phyloP scores from a whole-genome alignment of 352 stramenopile genomes.

The Peronosclerospora sorghi region DNA sequence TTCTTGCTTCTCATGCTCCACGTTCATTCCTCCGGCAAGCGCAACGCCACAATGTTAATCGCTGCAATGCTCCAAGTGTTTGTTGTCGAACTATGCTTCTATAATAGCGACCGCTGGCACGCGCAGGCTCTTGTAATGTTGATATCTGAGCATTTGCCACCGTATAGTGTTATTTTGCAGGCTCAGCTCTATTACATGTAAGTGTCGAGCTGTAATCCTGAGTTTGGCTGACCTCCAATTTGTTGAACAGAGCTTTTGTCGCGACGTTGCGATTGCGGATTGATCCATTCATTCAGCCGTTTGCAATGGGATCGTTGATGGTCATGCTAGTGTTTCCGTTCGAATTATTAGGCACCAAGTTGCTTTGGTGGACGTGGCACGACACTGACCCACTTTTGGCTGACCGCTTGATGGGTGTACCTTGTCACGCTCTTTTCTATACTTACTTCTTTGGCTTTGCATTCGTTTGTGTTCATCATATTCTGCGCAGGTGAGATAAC shows the following conservation, averaged over 20 bases:
- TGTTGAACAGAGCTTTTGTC: constrained; percentile 49
- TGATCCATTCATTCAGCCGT: constrained; percentile 58
- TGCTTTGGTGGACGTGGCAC: constrained; percentile 82
- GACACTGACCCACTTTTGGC: constrained; percentile 62
- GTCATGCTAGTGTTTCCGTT: constrained; percentile 54
- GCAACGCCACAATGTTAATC: constrained; percentile 51
- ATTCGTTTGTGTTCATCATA: constrained; percentile 39
- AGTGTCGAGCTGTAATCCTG: background rate
- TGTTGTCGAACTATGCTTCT: constrained; percentile 57
- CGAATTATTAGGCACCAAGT: constrained; percentile 67
- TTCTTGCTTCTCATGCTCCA: constrained; percentile 66
- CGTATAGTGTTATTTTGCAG: constrained; percentile 57
- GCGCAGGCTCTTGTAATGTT: constrained; percentile 62
- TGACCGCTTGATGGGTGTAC: constrained; percentile 51
- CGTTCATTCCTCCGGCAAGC: constrained; percentile 63
- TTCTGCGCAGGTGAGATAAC: constrained; percentile 38
- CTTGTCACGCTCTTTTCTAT: constrained; percentile 53
- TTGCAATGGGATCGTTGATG: constrained; percentile 49
- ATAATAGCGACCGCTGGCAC: constrained; percentile 52
- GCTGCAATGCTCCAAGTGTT: constrained; percentile 38
- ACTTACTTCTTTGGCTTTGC: constrained; percentile 52
- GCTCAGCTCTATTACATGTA: constrained; percentile 76
- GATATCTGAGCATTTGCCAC: constrained; percentile 34
- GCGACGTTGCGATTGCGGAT: constrained; percentile 54
- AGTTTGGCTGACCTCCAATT: background rate